Base-by-base conservation (phyloP, 2,329 filamentous ascomycete genomes). In the Xylaria sp. region DNA sequence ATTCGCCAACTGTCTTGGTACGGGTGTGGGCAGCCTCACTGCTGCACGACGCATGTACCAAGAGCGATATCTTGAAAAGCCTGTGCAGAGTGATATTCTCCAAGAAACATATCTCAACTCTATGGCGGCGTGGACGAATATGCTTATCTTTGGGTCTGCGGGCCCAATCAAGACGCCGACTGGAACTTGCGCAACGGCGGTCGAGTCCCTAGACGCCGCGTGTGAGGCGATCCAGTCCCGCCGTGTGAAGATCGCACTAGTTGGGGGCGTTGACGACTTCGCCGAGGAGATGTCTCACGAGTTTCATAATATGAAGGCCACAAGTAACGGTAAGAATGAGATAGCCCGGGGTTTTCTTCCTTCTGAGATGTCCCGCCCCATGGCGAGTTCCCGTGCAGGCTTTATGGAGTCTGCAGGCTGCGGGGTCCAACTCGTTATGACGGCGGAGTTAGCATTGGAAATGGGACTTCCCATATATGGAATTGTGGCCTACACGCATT, bases 81-180 rank as follows among this genome's bases (percentile, higher is more conserved):
- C 94, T 56, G 87, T 98, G 49, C 95, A 99, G 80, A 98, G 98
- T 80, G 95, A 99, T 75, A 97, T 99, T 74, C 85, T 99, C 11
- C 95, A 98, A 76, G 95, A 99, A 80, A 97, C 95, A 11, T 99
- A 98, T 83, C 98, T 99, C 85, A 99, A 99, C 84, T 99, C 95
- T 56, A 98, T 98, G 94, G 90, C 92, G 70, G 95, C 95, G 11
- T 99, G 95, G 95, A 93, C 98, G 57, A 99, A 99, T 84, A 99
- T 99, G 95, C 83, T 99, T 79, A 84, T 99, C 66, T 83, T 99
- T 66, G 98, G 94, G 4, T 98, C 95, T 5, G 97, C 95, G 54
- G 95, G 95, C 69, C 92, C 95, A 38, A 98, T 99, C 84, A 97
- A 97, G 85, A 98, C 95, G 0, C 95, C 95, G 2, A 94, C 98